These are phyloP conservation scores for Hordeum pubiflorum DNA, from an alignment of 202 grass and related monocot species.

Conservation along the genomic window DNA sequence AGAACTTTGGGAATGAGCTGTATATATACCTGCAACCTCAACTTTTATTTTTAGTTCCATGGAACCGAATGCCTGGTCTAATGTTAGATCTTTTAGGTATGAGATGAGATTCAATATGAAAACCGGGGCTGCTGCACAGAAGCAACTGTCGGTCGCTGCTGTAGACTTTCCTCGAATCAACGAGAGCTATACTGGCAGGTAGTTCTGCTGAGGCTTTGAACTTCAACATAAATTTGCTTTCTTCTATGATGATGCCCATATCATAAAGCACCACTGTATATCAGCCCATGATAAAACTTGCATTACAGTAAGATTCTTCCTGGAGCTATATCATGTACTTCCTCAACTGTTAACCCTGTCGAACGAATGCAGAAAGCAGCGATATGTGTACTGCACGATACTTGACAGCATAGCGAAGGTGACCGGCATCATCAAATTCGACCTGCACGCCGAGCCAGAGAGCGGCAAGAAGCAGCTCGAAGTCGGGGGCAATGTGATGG, in stretches of 20 bases:
- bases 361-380: constrained; percentile 62
- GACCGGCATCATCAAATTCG: constrained; percentile 78
- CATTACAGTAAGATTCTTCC: background rate
- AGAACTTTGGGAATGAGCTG: constrained; percentile 78
- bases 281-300: background rate
- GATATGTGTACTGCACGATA: constrained; percentile 71
- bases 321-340: background rate
- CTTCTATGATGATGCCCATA: background rate
- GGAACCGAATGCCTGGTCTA: background rate
- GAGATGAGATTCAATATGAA: constrained; percentile 97
- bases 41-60: background rate
- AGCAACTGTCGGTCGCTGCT: constrained; percentile 62
- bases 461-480: constrained; percentile 64
- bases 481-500: constrained; percentile 61
- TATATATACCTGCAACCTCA: constrained; percentile 18
- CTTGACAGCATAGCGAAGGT: constrained; percentile 77
- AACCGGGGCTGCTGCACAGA: constrained; percentile 70
- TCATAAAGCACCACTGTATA: background rate
- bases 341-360: background rate
- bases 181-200: constrained; percentile 79
- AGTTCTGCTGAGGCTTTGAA: background rate
- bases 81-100: constrained; percentile 43
- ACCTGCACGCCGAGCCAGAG: constrained; percentile 57
- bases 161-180: constrained; percentile 93
- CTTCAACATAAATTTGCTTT: background rate